Percentiles rank a stretch among this genome's conserved stretches.
phyloP scores from a whole-genome alignment of 441 rosid species.

The Biscutella laevigata region DNA sequence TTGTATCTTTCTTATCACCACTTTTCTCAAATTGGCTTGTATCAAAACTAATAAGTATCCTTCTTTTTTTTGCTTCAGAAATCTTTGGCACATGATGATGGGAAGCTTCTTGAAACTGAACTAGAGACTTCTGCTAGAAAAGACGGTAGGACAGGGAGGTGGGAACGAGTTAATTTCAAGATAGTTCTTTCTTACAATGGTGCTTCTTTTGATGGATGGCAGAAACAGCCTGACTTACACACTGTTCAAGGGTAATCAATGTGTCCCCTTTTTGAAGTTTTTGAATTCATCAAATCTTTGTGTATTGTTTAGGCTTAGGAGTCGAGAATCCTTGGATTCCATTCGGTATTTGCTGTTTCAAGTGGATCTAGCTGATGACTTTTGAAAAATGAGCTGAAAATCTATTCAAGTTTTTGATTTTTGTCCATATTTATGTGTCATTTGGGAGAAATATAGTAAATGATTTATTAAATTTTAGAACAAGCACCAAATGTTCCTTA shows the following conservation, averaged over 20 bases:
- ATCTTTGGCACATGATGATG: slow-evolving; percentile 27
- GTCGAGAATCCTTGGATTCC: neutral
- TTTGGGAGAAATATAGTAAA: neutral
- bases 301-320: neutral
- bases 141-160: slow-evolving; percentile 53
- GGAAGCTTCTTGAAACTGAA: slow-evolving; percentile 15
- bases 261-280: slow-evolving; percentile 11
- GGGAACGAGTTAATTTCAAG: slow-evolving; percentile 75
- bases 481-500: neutral
- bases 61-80: too few relatives aligned
- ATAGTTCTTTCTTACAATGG: slow-evolving; percentile 76
- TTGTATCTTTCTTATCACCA: neutral
- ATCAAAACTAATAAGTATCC: too few relatives aligned
- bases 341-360: neutral
- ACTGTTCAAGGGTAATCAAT: slow-evolving; percentile 87
- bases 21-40: too few relatives aligned
- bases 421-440: neutral
- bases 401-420: neutral
- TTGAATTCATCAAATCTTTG: neutral
- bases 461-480: neutral
- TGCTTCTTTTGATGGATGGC: slow-evolving; percentile 93
- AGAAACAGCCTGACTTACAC: slow-evolving; percentile 76
- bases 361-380: neutral
- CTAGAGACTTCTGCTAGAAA: slow-evolving; percentile 24
- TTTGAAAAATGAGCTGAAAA: neutral